A percentile compares a stretch with the other conserved stretches of the same genome.
Conservation (phyloP, 2,329 filamentous ascomycete species). For the Colletotrichum sp. region DNA sequence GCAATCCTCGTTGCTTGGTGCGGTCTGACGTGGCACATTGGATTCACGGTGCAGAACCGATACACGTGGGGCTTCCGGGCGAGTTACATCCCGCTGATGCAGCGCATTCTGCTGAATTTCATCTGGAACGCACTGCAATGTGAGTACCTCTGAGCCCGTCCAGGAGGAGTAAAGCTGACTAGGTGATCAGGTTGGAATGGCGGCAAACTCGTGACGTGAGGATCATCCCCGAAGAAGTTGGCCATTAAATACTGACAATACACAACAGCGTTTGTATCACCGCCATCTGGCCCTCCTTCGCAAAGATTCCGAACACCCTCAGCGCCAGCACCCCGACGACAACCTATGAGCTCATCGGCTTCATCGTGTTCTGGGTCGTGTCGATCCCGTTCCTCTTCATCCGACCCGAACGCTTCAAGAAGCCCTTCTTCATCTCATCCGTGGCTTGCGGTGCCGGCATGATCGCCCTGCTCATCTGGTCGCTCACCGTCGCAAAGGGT, state of each 20-base stretch:
- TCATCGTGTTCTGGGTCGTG: slow-evolving; percentile 56
- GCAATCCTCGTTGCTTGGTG: slow-evolving; percentile 50
- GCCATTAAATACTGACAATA: background rate
- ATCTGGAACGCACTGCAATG: slow-evolving; percentile 36
- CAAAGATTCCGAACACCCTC: slow-evolving; percentile 47
- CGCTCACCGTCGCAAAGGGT: slow-evolving; percentile 43
- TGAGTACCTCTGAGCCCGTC: background rate
- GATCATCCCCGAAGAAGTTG: too few relatives aligned
- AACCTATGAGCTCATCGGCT: slow-evolving; percentile 49
- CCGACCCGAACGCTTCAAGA: slow-evolving; percentile 50
- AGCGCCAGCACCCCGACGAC: slow-evolving; percentile 37
- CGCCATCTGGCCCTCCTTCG: slow-evolving; percentile 50
- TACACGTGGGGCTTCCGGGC: slow-evolving; percentile 54
- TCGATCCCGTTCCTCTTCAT: slow-evolving; percentile 53
- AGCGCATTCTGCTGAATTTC: slow-evolving; percentile 53
- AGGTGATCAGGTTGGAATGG: background rate
- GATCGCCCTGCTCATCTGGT: slow-evolving; percentile 53
- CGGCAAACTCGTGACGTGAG: background rate
- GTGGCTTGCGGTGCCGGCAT: slow-evolving; percentile 48
- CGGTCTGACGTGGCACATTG: slow-evolving; percentile 54
- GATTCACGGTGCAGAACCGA: slow-evolving; percentile 54
- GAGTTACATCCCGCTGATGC: slow-evolving; percentile 51
- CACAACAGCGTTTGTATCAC: slow-evolving; percentile 38
- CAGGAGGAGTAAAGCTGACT: background rate
- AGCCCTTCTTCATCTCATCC: slow-evolving; percentile 47